Evolutionary conservation across 495 filamentous ascomycete species (phyloP).

Genomic region (Penicillium samsonianum): DNA sequence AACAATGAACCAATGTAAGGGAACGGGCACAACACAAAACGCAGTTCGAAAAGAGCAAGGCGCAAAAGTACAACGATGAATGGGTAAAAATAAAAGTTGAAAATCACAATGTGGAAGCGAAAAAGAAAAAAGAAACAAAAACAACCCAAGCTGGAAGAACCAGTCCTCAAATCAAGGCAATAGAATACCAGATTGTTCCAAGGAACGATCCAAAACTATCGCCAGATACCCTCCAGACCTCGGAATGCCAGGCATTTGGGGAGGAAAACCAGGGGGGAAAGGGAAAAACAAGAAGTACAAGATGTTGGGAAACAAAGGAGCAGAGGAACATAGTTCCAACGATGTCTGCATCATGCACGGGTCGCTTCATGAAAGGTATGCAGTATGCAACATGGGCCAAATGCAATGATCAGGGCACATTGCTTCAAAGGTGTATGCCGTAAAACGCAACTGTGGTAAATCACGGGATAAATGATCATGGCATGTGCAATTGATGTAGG

Average conservation of each 20-base stretch:
- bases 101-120: conserved; percentile 33
- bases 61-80: conserved; percentile 11
- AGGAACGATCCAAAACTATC: conserved; percentile 14
- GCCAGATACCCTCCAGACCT: conserved; percentile 13
- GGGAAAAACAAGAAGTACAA: conserved; percentile 16
- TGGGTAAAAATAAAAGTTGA: conserved; percentile 20
- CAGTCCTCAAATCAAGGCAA: conserved; percentile 10
- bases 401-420: conserved; percentile 25
- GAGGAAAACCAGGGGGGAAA: conserved; percentile 8
- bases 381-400: conserved; percentile 26
- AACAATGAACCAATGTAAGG: conserved; percentile 8
- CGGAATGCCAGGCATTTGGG: neutral
- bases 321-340: conserved; percentile 14
- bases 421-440: conserved; percentile 21
- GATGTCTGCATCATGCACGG: conserved; percentile 18
- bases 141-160: neutral
- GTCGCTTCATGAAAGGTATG: conserved; percentile 22
- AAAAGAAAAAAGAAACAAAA: conserved; percentile 21
- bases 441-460: conserved; percentile 15
- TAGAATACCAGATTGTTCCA: conserved; percentile 6
- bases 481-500: conserved; percentile 29
- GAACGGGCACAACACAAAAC: conserved; percentile 20
- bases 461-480: conserved; percentile 27
- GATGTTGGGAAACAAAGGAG: conserved; percentile 13
- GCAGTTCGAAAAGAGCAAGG: conserved; percentile 18